Evolutionary conservation across 2,329 filamentous ascomycete genomes (phyloP), one percentile per base, ranked within the genome.

Genomic region (Claviceps sp.): DNA sequence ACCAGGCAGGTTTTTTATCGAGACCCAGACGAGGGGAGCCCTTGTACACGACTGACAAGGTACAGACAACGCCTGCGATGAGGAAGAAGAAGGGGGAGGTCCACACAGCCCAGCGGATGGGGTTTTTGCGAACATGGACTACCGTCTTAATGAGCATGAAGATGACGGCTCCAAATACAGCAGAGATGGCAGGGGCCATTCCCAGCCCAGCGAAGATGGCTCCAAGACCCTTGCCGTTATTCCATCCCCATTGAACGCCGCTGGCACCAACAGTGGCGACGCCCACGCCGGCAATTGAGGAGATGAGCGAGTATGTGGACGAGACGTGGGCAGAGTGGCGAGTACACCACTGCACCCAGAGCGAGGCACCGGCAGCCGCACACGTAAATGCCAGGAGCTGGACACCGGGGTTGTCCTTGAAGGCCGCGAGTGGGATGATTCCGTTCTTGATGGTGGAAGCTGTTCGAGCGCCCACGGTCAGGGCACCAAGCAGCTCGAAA

Each of bases 331-430:
- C 82, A 4, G 81, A 85, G 73, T 88, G 75, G 47, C 75, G 73
- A 1, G 84, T 89, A 66, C 84, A 88, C 83, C 84, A 88, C 83
- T 87, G 88, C 47, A 89, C 83, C 84, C 85, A 89, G 9, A 75
- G 71, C 1, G 82, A 81, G 48, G 83, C 81, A 59, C 74, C 83
- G 16, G 80, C 81, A 0, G 80, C 72, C 24, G 81, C 79, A 55
- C 78, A 82, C 36, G 79, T 76, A 61, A 84, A 83, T 52, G 82
- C 82, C 48, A 86, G 73, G 67, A 86, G 77, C 68, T 85, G 82
- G 20, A 85, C 81, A 40, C 77, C 78, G 38, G 82, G 76, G 59
- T 85, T 76, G 54, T 68, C 72, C 1, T 69, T 59, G 69, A 86
- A 86, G 53, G 80, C 74, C 0, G 62, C 54, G 63, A 67, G 72